Evolutionary conservation across 78 protist species (phyloP), one percentile per base, ranked within the genome.

Genomic region (Chrysochromulina tobinii): DNA sequence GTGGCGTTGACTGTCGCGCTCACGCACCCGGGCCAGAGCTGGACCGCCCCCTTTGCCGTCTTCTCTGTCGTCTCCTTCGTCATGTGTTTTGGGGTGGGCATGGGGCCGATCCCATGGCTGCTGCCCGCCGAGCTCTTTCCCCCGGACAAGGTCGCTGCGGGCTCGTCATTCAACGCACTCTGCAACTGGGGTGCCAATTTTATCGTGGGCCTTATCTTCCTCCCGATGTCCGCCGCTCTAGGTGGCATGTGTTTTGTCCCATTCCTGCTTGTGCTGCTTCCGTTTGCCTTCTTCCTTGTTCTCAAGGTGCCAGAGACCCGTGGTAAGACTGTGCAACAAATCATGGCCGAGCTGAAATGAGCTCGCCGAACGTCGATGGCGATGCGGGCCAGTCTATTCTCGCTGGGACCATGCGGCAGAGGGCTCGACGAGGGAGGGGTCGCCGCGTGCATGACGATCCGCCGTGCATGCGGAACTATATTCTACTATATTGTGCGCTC

Each of bases 91-190:
- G 87, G 87, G 64, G 23, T 79, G 18, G 87, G 87, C 12, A 6
- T 79, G 17, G 87, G 87, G 12, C 87, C 87, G 4, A 48, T 79
- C 23, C 87, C 87, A 4, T 50, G 87, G 87, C 87, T 79, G 64
- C 87, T 79, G 18, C 87, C 87, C 18, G 87, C 87, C 1, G 87
- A 79, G 61, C 11, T 79, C 8, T 54, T 79, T 9, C 48, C 87
- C 15, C 1, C 57, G 57, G 84, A 75, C 21, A 38, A 3, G 38
- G 9, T 23, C 57, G 84, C 84, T 2, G 5, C 20, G 1, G 84
- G 53, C 12, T 3, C 58, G 14, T 11, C 84, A 21, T 21, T 75
- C 84, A 3, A 55, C 8, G 84, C 84, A 2, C 15, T 14, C 53
- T 17, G 23, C 53, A 75, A 75, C 57, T 75, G 84, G 84, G 23